A percentile compares a stretch with the other conserved stretches of the same genome.
Evolutionary conservation across 257 asterid species (phyloP).

Genomic region (Catharanthus roseus): DNA sequence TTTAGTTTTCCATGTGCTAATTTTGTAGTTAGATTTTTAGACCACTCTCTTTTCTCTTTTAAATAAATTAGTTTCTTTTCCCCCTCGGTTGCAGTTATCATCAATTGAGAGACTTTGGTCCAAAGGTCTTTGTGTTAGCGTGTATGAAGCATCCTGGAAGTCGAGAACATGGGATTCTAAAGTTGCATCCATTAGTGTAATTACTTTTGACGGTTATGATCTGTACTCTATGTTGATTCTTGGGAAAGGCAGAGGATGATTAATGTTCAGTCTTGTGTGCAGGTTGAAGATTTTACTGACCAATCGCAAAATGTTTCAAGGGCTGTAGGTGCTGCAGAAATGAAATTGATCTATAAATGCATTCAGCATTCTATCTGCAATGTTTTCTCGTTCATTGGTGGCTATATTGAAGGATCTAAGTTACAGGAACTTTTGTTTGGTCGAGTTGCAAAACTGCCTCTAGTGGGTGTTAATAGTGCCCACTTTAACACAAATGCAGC

Average conservation of each 20-base stretch:
- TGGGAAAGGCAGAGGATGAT: constrained; percentile 9
- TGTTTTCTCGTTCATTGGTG: constrained; percentile 46
- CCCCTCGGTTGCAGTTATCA: constrained; percentile 49
- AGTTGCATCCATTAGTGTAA: constrained; percentile 73
- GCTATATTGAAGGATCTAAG: constrained; percentile 40
- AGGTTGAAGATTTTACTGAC: constrained; percentile 91
- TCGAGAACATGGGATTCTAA: constrained; percentile 68
- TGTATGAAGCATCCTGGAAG: constrained; percentile 63
- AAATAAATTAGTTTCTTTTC: constrained; percentile 9
- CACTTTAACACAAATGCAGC: constrained; percentile 6
- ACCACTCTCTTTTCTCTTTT: background rate
- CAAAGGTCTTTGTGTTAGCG: constrained; percentile 83
- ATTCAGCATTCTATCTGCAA: constrained; percentile 42
- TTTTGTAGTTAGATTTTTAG: background rate
- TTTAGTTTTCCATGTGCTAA: background rate
- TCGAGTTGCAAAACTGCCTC: constrained; percentile 25
- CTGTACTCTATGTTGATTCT: background rate
- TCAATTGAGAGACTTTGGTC: constrained; percentile 80
- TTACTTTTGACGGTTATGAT: constrained; percentile 11
- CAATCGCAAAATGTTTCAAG: constrained; percentile 82
- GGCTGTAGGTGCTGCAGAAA: constrained; percentile 66
- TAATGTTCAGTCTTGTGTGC: constrained; percentile 18
- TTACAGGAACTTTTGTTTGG: constrained; percentile 59
- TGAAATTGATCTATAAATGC: constrained; percentile 56
- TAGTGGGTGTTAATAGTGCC: constrained; percentile 20